Percentiles rank a stretch among this genome's conserved stretches.
phyloP scores from a whole-genome alignment of 2,329 filamentous ascomycete species.

The Tolypocladium sp. region DNA sequence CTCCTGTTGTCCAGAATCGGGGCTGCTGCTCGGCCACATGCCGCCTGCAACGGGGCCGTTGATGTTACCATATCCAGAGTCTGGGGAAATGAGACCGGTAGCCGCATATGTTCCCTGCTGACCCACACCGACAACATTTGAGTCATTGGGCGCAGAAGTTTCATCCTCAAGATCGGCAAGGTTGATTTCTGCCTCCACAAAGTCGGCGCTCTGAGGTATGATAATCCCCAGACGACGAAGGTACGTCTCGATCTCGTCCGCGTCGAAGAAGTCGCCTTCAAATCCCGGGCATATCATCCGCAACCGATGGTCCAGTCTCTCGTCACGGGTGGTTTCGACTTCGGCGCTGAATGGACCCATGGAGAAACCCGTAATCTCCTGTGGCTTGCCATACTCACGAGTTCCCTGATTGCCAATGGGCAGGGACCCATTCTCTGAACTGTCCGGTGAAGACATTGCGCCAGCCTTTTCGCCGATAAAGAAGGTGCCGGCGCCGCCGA shows the following conservation, averaged over 20 bases:
- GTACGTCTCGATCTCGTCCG: conserved; percentile 69
- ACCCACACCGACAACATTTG: not conserved
- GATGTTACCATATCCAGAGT: conserved; percentile 2
- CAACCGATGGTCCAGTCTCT: conserved; percentile 36
- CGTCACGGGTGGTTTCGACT: conserved; percentile 30
- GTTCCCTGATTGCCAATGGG: conserved; percentile 29
- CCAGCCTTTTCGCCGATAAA: conserved; percentile 27
- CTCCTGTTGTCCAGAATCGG: not conserved
- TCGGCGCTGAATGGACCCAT: conserved; percentile 39
- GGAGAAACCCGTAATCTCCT: conserved; percentile 17
- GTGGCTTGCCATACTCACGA: conserved; percentile 12
- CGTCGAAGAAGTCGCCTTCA: conserved; percentile 68
- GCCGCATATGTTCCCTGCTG: not conserved
- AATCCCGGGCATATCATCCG: conserved; percentile 50
- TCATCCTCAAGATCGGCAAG: conserved; percentile 23
- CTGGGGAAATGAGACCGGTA: not conserved
- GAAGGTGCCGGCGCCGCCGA: conserved; percentile 62
- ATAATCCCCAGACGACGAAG: conserved; percentile 53
- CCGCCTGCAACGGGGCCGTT: not conserved
- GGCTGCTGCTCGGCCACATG: conserved; percentile 2
- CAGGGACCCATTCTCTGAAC: not conserved
- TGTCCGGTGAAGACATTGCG: not conserved
- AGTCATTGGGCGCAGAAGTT: not conserved
- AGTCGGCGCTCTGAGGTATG: conserved; percentile 52
- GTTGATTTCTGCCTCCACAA: conserved; percentile 49